Evolutionary conservation across 2,329 filamentous ascomycete genomes (phyloP), one percentile per base, ranked within the genome.

Genomic region (Didymella pinodella): DNA sequence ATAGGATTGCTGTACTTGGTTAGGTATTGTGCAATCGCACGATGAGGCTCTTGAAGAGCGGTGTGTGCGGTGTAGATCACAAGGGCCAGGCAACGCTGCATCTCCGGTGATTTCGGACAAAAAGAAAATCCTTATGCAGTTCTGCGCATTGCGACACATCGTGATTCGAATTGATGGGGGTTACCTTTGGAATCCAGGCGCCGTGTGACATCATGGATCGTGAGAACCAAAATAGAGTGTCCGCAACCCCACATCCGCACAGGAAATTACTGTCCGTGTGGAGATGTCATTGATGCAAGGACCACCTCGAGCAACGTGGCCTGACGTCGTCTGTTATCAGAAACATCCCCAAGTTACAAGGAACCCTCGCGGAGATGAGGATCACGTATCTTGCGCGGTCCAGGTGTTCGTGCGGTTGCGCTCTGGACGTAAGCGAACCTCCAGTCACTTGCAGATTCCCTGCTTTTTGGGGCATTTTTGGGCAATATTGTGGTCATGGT

Each of bases 181-280:
- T 48, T 56, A 47, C 20, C 51, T 45, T 50, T 22, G 22, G 40
- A 32, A 32, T 55, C 57, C 48, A 41, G 57, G 38, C 52, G 41
- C 45, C 20, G 20, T 40, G 44, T 69, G 66, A 71, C 68, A 65
- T 70, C 66, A 71, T 63, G 48, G 44, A 68, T 68, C 62, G 64
- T 63, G 64, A 64, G 11, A 18, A 38, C 51, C 46, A 54, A 50
- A 59, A 59, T 66, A 54, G 41, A 34, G 47, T 16, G 31, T 46
- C 48, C 46, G 38, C 32, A 48, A 45, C 47, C 48, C 47, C 54
- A 53, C 48, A 50, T 55, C 53, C 53, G 40, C n/a, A 48, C 48
- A 28, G 41, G 32, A 44, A 53, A 65, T 61, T 65, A 54, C 63
- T 62, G 65, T 66, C 45, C 20, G 49, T 59, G 67, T 68, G 67